These are phyloP conservation scores for Podaxis carcinomalis DNA, from an alignment of 768 basidiomycete genomes.

Conservation along the genomic window DNA sequence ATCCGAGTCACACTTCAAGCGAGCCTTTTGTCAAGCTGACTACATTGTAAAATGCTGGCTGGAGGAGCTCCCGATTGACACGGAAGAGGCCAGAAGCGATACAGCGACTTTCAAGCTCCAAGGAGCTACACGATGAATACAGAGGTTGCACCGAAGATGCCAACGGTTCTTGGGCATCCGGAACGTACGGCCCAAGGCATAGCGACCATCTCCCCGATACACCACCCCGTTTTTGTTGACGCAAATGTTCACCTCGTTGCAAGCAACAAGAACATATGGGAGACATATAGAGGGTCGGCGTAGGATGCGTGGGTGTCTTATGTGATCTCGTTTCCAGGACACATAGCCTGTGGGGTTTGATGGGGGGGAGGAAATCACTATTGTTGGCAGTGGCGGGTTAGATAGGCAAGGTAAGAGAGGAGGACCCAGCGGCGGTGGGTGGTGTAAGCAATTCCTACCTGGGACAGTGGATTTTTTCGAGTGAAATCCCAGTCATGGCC, in stretches of 20 bases:
- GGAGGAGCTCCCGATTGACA: background rate
- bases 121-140: too few relatives aligned
- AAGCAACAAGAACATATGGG: slow-evolving; percentile 71
- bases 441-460: background rate
- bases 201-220: too few relatives aligned
- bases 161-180: too few relatives aligned
- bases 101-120: background rate
- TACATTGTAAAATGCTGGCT: background rate
- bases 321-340: slow-evolving; percentile 87
- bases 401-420: background rate
- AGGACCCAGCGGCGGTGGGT: background rate
- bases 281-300: slow-evolving; percentile 70
- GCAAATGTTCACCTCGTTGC: slow-evolving; percentile 68
- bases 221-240: slow-evolving; percentile 40
- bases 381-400: slow-evolving; percentile 1
- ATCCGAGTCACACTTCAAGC: background rate
- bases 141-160: too few relatives aligned
- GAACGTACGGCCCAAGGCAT: too few relatives aligned
- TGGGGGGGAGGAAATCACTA: slow-evolving; percentile 74
- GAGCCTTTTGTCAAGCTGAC: background rate
- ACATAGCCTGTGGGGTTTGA: slow-evolving; percentile 83
- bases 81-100: background rate
- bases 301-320: slow-evolving; percentile 55
- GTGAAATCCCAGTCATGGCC: too few relatives aligned
- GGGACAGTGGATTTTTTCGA: background rate